These are phyloP conservation scores for Trichosporon sp. DNA, from an alignment of 1,284 basidiomycete species.

Conservation along the genomic window DNA sequence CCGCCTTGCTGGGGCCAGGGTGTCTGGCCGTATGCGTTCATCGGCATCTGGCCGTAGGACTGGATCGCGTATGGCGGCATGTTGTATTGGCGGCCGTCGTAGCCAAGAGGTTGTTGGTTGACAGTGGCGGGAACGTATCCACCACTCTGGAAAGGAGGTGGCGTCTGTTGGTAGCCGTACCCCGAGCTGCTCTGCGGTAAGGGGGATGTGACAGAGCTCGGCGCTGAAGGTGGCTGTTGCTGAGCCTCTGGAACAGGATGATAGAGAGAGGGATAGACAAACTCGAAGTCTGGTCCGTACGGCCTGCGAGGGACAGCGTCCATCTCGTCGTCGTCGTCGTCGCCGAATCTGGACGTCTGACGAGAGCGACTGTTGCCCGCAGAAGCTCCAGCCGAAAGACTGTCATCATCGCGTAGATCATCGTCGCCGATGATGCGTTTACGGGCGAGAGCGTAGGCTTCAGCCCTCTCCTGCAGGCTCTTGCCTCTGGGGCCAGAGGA, in stretches of 20 bases:
- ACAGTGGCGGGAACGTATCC: background rate
- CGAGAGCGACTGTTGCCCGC: slow-evolving; percentile 15
- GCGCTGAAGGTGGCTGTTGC: background rate
- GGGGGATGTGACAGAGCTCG: background rate
- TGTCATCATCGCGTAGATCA: slow-evolving; percentile 15
- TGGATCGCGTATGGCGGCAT: slow-evolving; percentile 2
- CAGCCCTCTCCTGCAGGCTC: slow-evolving; percentile 41
- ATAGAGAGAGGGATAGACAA: slow-evolving; percentile 37
- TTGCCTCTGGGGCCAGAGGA: slow-evolving; percentile 16
- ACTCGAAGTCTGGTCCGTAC: slow-evolving; percentile 24
- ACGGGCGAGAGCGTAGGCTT: slow-evolving; percentile 35
- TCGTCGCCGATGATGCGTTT: slow-evolving; percentile 38
- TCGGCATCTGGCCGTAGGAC: slow-evolving; percentile 10
- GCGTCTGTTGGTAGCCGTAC: background rate
- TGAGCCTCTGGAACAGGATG: slow-evolving; percentile 19
- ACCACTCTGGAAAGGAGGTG: background rate
- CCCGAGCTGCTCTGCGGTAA: background rate
- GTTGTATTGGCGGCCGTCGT: background rate
- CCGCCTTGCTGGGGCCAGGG: slow-evolving; percentile 7
- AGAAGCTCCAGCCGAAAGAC: slow-evolving; percentile 4
- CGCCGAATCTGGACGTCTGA: slow-evolving; percentile 13
- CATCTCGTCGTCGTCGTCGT: slow-evolving; percentile 32
- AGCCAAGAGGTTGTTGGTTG: background rate
- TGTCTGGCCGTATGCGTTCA: slow-evolving; percentile 5
- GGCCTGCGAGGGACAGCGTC: slow-evolving; percentile 32